These are phyloP conservation scores for Lasiodiplodia sp. DNA, from an alignment of 2,329 filamentous ascomycete genomes.

Conservation along the genomic window DNA sequence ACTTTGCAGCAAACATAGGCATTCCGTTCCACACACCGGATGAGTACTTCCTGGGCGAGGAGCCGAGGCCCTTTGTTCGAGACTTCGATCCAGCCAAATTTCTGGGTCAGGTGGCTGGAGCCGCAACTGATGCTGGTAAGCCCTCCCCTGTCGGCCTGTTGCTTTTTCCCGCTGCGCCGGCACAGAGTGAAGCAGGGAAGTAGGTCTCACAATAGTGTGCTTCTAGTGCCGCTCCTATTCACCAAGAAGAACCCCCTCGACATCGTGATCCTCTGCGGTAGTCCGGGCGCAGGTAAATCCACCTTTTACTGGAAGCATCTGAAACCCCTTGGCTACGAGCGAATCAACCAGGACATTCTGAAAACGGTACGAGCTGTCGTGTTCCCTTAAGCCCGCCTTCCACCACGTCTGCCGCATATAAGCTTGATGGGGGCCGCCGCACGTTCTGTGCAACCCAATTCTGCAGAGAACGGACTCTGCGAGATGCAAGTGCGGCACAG, in stretches of 20 bases:
- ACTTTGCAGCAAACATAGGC: conserved; percentile 85
- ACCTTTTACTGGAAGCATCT: conserved; percentile 85
- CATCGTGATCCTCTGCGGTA: conserved; percentile 85
- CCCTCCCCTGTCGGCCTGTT: conserved; percentile 9
- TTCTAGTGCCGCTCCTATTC: conserved; percentile 46
- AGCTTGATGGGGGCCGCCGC: conserved; percentile 33
- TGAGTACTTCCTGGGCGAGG: conserved; percentile 81
- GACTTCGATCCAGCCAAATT: conserved; percentile 74
- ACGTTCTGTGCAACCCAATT: conserved; percentile 35
- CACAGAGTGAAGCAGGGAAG: conserved; percentile 3
- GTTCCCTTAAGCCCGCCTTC: conserved; percentile 29
- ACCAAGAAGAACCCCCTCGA: conserved; percentile 72
- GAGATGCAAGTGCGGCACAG: conserved; percentile 30
- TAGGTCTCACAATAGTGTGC: conserved; percentile 10
- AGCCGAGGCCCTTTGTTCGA: conserved; percentile 69
- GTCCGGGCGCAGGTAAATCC: conserved; percentile 89
- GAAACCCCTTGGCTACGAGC: conserved; percentile 78
- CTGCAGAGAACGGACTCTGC: conserved; percentile 13
- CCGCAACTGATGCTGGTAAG: conserved; percentile 46
- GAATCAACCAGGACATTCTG: conserved; percentile 89
- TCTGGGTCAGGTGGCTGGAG: conserved; percentile 42
- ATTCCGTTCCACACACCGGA: conserved; percentile 86
- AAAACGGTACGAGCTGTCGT: conserved; percentile 66
- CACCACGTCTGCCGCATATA: conserved; percentile 19
- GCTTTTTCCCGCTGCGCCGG: conserved; percentile 13